phyloP scores from a whole-genome alignment of 2,329 filamentous ascomycete genomes.

The Penicillium occitanis region DNA sequence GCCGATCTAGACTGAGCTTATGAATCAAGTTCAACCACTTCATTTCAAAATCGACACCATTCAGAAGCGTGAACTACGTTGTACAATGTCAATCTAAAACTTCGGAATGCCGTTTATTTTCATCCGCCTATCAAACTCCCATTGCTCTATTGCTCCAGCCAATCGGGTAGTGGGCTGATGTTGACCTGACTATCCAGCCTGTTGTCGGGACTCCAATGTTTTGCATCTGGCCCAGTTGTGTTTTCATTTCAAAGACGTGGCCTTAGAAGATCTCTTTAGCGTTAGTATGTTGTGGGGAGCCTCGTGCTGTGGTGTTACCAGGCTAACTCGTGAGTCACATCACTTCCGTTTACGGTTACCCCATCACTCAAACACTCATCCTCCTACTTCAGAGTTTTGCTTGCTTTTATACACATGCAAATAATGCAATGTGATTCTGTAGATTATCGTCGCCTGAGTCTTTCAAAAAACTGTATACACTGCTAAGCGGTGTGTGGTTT shows the following conservation, averaged over 20 bases:
- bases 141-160: not conserved
- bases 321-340: conserved; percentile 14
- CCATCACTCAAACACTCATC: conserved; percentile 1
- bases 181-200: conserved; percentile 16
- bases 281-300: conserved; percentile 15
- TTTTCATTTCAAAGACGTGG: conserved; percentile 17
- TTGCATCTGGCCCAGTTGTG: conserved; percentile 9
- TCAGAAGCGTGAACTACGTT: conserved; percentile 3
- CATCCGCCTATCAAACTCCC: conserved; percentile 4
- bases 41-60: conserved; percentile 2
- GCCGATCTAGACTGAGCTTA: not conserved
- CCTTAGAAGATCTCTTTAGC: conserved; percentile 17
- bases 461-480: not conserved
- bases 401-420: not conserved
- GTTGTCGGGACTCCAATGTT: conserved; percentile 8
- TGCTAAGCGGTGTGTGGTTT: conserved; percentile 14
- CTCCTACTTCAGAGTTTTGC: not conserved
- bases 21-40: not conserved
- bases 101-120: conserved; percentile 7
- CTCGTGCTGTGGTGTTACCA: conserved; percentile 19
- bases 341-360: conserved; percentile 15
- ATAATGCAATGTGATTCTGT: not conserved
- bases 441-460: not conserved
- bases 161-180: conserved; percentile 17
- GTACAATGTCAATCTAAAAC: conserved; percentile 12